A percentile compares a stretch with the other conserved stretches of the same genome.
phyloP scores from a whole-genome alignment of 2,329 filamentous ascomycete species.

The Paecilomyces formosus region DNA sequence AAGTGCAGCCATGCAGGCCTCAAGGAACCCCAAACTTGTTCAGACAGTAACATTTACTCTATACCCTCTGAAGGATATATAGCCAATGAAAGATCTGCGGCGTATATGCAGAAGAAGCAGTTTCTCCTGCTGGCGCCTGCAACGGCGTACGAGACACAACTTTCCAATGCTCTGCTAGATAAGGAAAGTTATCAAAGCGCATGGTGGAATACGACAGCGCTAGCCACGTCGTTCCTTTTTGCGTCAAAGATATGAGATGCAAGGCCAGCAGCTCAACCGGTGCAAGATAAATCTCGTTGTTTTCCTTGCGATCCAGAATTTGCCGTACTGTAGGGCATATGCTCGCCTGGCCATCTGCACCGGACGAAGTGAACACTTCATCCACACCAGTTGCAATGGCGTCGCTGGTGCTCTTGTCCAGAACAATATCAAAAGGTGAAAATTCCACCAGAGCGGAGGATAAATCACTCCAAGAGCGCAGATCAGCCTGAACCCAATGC shows the following conservation, averaged over 20 bases:
- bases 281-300: constrained; percentile 11
- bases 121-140: constrained; percentile 22
- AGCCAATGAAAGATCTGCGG: constrained; percentile 30
- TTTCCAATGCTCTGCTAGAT: constrained; percentile 18
- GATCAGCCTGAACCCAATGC: constrained; percentile 23
- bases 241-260: constrained; percentile 23
- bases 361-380: constrained; percentile 7
- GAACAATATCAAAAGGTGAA: constrained; percentile 24
- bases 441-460: constrained; percentile 12
- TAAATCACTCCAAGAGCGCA: constrained; percentile 22
- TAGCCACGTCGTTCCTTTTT: constrained; percentile 20
- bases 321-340: constrained; percentile 16
- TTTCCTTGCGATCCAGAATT: constrained; percentile 3
- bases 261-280: constrained; percentile 28
- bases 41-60: not conserved
- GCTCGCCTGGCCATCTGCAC: constrained; percentile 2
- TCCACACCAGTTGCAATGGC: constrained; percentile 24
- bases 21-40: no score
- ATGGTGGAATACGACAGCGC: constrained; percentile 25
- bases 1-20: no score
- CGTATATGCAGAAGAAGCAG: constrained; percentile 16
- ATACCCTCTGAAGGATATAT: constrained; percentile 16
- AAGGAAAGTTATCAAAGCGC: constrained; percentile 22
- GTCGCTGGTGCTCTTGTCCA: constrained; percentile 32
- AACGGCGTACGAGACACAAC: constrained; percentile 20